phyloP scores from a whole-genome alignment of 371 early-diverging fungal species.

The Coemansia sp. region DNA sequence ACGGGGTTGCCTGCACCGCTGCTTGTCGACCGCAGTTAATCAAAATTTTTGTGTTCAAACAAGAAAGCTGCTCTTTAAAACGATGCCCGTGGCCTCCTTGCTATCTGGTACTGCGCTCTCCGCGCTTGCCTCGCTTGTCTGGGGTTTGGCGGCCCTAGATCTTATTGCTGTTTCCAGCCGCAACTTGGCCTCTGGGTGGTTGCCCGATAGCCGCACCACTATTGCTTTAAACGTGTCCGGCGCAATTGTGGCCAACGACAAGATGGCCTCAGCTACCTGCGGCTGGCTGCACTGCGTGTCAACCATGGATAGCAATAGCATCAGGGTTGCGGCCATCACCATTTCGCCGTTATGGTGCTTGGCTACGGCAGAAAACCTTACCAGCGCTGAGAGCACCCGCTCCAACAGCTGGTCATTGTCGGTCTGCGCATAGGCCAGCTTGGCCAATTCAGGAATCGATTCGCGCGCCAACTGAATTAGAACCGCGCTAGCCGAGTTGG shows the following conservation, averaged over 20 bases:
- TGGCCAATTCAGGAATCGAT: neutral
- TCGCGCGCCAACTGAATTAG: neutral
- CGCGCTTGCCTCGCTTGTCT: neutral
- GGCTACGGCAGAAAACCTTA: neutral
- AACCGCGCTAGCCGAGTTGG: neutral
- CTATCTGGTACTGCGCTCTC: neutral
- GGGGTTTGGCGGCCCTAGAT: constrained; percentile 1
- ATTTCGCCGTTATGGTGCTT: neutral
- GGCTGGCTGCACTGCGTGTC: neutral
- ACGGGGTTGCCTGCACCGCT: constrained; percentile 46
- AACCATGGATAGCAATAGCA: constrained; percentile 35
- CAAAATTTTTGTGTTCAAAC: constrained; percentile 1
- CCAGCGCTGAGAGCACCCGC: neutral
- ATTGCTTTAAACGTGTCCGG: constrained; percentile 18
- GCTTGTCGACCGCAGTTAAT: neutral
- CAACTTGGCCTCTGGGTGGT: constrained; percentile 25
- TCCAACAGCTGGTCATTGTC: neutral
- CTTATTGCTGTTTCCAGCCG: constrained; percentile 29
- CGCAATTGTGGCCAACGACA: constrained; percentile 16
- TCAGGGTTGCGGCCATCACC: constrained; percentile 26
- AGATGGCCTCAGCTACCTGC: constrained; percentile 15
- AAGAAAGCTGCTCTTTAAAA: constrained; percentile 30
- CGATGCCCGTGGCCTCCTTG: constrained; percentile 4
- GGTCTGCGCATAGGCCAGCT: neutral
- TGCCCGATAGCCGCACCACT: constrained; percentile 17